Percentiles rank a stretch among this genome's conserved stretches.
These are phyloP conservation scores for Persicaria tinctoria DNA, from an alignment of 148 eudicot genomes.

Conservation along the genomic window DNA sequence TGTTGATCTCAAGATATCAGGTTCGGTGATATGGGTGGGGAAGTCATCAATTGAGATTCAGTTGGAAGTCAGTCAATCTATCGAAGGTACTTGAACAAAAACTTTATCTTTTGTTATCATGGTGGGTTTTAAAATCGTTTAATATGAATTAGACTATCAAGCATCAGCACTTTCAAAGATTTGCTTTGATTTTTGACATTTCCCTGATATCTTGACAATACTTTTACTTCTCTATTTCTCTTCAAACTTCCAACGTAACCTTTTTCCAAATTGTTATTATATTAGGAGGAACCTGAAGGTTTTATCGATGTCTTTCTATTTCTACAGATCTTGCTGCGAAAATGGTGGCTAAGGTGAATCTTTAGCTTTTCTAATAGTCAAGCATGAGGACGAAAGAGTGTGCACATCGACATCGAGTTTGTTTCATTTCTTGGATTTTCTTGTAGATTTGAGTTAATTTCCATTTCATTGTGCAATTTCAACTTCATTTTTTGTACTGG, in stretches of 20 bases:
- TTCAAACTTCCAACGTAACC: neutral
- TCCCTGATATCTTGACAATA: neutral
- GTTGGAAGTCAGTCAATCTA: conserved; percentile 64
- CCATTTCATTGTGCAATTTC: no score
- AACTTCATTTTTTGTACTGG: no score
- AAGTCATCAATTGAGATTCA: conserved; percentile 93
- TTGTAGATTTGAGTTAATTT: no score
- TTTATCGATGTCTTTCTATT: no score
- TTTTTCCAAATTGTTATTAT: neutral
- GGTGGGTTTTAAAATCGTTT: neutral
- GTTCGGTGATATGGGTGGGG: conserved; percentile 97
- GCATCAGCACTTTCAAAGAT: neutral
- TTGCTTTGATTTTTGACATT: neutral
- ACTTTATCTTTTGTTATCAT: neutral
- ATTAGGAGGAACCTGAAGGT: neutral
- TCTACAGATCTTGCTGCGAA: no score
- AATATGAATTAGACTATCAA: neutral
- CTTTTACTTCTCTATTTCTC: neutral
- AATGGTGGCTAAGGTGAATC: no score
- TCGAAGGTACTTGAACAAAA: conserved; percentile 38
- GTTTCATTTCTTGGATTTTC: no score
- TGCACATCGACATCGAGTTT: no score
- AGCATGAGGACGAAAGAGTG: no score
- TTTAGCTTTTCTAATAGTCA: no score
- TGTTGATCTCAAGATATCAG: conserved; percentile 63